Evolutionary conservation across 306 rosid species (phyloP), one percentile per base, ranked within the genome.

Genomic region (Cucurbita maxima): DNA sequence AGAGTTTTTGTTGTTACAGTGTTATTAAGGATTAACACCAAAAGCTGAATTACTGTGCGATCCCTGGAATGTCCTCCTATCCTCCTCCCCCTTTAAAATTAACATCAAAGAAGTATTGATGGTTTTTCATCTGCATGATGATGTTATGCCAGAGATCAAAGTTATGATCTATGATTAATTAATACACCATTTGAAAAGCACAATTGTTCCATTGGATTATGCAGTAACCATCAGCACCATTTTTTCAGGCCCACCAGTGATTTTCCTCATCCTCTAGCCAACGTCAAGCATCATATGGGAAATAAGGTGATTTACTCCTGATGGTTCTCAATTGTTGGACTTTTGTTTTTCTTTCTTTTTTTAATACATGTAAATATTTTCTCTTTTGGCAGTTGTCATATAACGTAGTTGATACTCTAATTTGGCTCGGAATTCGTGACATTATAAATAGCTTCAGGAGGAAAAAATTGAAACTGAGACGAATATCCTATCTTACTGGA

Each of bases 371-470:
- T 41, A 54, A 54, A 59, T 22, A 45, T 68, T 73, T 60, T 19
- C 68, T 72, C 5, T 76, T 62, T 77, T 79, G 84, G 89, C 97
- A 94, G 97, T 82, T 94, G 78, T 94, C 98, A 19, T 94, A 94
- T 80, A 97, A 87, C 86, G 77, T 90, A 74, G 97, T 90, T 72
- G 96, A 94, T 84, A 68, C 89, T 76, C 81, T 90, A 79, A 84
- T 94, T 77, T 94, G 97, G 98, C 96, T 94, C 74, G 98, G 97
- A 82, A 90, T 90, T 58, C 88, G 87, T 77, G 98, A 87, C 82
- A 79, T 94, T 76, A 83, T 89, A 80, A 94, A 90, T 74, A 87
- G 87, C 61, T 90, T 90, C 79, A 85, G 98, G 87, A 94, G 86
- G 90, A 93, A 86, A 83, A 75, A 38, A 84, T 82, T 94, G 84